phyloP scores from a whole-genome alignment of 179 eudicot genomes.

The Nepenthes alata region DNA sequence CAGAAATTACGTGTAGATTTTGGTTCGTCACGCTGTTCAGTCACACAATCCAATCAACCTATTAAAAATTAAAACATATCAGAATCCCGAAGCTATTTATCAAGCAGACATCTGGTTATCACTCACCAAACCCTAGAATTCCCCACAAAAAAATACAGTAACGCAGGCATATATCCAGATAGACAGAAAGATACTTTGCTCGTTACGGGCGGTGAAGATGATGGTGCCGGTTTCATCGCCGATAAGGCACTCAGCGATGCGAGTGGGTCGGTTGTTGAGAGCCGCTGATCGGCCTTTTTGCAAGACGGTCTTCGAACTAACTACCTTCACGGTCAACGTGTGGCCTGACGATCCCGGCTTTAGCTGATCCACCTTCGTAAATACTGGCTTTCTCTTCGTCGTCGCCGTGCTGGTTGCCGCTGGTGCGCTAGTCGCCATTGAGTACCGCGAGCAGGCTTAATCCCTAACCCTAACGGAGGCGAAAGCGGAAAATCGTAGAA shows the following conservation, averaged over 20 bases:
- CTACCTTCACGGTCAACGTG: conserved; percentile 42
- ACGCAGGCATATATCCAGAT: no score
- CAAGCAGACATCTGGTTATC: no score
- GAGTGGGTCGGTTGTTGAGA: conserved; percentile 27
- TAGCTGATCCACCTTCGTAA: conserved; percentile 33
- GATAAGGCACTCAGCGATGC: conserved; percentile 59
- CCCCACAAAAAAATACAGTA: no score
- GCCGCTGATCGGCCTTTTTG: conserved; percentile 37
- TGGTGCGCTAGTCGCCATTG: no score
- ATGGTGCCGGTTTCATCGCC: conserved; percentile 60
- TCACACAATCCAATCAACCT: no score
- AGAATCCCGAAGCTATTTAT: no score
- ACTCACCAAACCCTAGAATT: no score
- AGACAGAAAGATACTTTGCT: conserved; percentile 32
- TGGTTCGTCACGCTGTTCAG: no score
- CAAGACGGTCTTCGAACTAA: conserved; percentile 32
- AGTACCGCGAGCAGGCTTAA: no score
- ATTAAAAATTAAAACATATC: no score
- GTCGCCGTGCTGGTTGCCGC: neutral
- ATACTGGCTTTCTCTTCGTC: conserved; percentile 46
- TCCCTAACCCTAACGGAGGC: neutral
- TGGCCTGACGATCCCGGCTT: conserved; percentile 44
- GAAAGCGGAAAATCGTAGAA: no score
- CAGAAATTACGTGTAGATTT: no score
- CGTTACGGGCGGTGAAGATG: conserved; percentile 67